These are phyloP conservation scores for Verticillium zaregamsianum DNA, from an alignment of 2,329 filamentous ascomycete genomes.

Conservation along the genomic window DNA sequence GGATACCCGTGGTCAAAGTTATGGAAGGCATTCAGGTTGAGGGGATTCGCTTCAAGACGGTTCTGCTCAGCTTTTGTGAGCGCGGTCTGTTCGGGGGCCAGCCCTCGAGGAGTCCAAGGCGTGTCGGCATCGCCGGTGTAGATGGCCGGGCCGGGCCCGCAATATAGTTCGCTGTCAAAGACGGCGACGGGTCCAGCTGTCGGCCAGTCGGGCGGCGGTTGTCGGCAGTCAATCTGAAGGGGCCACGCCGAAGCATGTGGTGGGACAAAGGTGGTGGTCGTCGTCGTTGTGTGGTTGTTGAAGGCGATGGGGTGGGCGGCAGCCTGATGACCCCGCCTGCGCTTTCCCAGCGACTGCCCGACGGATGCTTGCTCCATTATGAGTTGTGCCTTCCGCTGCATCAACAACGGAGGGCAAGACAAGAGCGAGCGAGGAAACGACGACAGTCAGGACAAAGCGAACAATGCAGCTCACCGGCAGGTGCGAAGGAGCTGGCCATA, in stretches of 20 bases:
- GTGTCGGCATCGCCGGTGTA: background rate
- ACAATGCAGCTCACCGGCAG: background rate
- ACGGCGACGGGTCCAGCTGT: background rate
- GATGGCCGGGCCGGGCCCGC: conserved; percentile 1
- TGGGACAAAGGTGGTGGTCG: background rate
- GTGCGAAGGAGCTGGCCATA: background rate
- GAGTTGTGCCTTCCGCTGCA: background rate
- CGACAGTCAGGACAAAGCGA: too few relatives aligned
- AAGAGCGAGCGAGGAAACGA: background rate
- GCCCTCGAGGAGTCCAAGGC: conserved; percentile 3
- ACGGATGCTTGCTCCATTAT: background rate
- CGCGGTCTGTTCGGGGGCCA: background rate
- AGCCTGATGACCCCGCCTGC: background rate
- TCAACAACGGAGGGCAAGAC: background rate
- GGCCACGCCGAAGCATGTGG: background rate
- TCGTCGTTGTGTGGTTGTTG: background rate
- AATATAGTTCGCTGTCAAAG: background rate
- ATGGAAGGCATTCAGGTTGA: background rate
- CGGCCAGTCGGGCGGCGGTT: conserved; percentile 7
- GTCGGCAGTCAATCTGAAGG: background rate
- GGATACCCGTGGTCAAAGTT: background rate
- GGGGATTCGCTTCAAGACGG: background rate
- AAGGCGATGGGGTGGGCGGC: background rate
- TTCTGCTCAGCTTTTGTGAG: background rate
- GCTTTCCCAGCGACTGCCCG: background rate